phyloP scores from a whole-genome alignment of 2,329 filamentous ascomycete genomes.

The Geosmithia flava region DNA sequence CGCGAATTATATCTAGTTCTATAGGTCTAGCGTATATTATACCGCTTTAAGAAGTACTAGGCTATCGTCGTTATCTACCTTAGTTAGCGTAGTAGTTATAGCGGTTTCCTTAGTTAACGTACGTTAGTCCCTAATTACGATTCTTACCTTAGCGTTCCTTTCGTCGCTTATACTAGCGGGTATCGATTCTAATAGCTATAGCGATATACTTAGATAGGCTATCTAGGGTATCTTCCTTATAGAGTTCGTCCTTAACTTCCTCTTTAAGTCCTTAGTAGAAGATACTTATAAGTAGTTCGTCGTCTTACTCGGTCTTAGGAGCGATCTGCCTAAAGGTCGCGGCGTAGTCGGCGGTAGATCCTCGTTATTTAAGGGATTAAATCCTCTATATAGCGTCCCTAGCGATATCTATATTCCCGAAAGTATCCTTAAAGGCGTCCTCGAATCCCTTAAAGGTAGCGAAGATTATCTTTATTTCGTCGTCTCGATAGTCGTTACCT shows the following conservation, averaged over 20 bases:
- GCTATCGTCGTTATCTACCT: background rate
- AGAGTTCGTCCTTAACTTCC: conserved; percentile 1
- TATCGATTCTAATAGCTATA: background rate
- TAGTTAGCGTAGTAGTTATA: background rate
- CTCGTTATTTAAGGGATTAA: background rate
- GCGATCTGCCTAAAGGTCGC: background rate
- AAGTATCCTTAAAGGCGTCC: background rate
- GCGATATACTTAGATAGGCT: background rate
- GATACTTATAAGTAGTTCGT: background rate
- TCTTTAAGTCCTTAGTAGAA: conserved; percentile 1
- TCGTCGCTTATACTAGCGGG: background rate
- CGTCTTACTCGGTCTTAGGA: background rate
- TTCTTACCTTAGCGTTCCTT: background rate
- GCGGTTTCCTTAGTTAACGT: too few relatives aligned
- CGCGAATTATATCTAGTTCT: background rate
- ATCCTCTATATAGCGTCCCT: background rate
- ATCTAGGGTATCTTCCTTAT: background rate
- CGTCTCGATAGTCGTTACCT: background rate
- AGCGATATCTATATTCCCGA: background rate
- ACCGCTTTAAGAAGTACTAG: background rate
- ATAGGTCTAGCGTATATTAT: background rate
- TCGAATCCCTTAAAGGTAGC: background rate
- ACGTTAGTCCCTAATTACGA: background rate
- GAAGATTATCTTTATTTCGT: background rate
- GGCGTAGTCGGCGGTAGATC: background rate